phyloP scores from a whole-genome alignment of 495 filamentous ascomycete species.

The Penicillium samsonianum region DNA sequence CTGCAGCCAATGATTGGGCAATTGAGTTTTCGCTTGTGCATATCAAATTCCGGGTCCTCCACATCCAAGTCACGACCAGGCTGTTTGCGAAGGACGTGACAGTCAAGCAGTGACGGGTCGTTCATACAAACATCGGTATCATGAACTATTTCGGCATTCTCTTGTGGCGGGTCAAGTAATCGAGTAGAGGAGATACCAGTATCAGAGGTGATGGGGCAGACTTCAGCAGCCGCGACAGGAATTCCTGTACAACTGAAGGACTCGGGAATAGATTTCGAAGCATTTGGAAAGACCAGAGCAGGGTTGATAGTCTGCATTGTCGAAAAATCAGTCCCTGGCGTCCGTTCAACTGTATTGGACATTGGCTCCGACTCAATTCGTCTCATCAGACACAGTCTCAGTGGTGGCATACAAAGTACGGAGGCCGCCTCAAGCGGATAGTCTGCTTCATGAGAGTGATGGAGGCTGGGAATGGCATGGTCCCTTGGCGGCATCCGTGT shows the following conservation, averaged over 20 bases:
- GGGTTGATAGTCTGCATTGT: not conserved
- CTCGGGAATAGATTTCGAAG: not conserved
- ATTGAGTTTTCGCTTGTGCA: not conserved
- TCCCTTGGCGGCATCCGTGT: not conserved
- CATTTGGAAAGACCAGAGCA: not conserved
- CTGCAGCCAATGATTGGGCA: slow-evolving; percentile 36
- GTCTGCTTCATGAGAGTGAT: not conserved
- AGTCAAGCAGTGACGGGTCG: not conserved
- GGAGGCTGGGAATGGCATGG: not conserved
- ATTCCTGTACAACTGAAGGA: not conserved
- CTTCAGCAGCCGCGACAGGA: not conserved
- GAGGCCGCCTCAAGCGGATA: not conserved
- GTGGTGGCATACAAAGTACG: not conserved
- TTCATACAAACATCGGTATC: not conserved
- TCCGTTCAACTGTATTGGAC: not conserved
- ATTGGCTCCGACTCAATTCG: not conserved
- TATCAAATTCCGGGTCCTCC: not conserved
- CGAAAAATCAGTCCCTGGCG: not conserved
- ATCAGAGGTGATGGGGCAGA: not conserved
- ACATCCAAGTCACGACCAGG: not conserved
- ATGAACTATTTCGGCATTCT: not conserved
- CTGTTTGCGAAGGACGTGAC: not conserved
- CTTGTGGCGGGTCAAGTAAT: not conserved
- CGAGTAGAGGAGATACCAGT: not conserved
- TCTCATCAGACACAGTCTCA: not conserved